Conservation (phyloP, 2,329 filamentous ascomycete species). For the Tricladium varicosporioides region DNA sequence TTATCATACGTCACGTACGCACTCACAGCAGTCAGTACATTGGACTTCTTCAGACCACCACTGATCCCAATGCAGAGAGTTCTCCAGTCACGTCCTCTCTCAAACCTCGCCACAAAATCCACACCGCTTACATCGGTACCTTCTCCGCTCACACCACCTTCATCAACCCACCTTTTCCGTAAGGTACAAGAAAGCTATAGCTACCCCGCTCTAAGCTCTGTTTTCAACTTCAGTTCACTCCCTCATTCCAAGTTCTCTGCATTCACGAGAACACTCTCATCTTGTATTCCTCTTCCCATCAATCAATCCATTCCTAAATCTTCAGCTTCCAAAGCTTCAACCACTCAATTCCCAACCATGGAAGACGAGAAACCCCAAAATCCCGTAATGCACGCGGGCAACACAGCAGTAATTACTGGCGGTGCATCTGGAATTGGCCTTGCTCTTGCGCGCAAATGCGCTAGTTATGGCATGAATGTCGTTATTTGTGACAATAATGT, state of each 20-base stretch:
- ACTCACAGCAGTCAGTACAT: neutral
- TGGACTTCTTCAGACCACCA: neutral
- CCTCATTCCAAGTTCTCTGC: neutral
- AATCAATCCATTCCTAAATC: no score
- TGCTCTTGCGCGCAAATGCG: conserved; percentile 68
- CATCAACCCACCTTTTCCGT: neutral
- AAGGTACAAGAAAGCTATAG: no score
- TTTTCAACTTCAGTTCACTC: neutral
- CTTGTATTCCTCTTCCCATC: neutral
- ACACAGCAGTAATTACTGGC: conserved; percentile 75
- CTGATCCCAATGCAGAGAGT: neutral
- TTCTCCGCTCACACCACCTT: neutral
- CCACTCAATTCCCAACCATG: conserved; percentile 23
- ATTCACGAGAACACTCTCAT: no score
- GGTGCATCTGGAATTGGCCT: conserved; percentile 76
- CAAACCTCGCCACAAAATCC: neutral
- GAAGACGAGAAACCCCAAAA: conserved; percentile 17
- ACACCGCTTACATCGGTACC: neutral
- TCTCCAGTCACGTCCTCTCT: neutral
- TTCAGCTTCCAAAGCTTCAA: neutral
- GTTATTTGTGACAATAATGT: conserved; percentile 66
- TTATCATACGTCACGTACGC: neutral
- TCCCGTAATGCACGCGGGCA: conserved; percentile 49
- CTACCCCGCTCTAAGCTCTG: no score
- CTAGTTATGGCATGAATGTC: conserved; percentile 66